Percentiles rank a stretch among this genome's conserved stretches.
phyloP scores from a whole-genome alignment of 306 rosid genomes.

The Boehmeria nivea region DNA sequence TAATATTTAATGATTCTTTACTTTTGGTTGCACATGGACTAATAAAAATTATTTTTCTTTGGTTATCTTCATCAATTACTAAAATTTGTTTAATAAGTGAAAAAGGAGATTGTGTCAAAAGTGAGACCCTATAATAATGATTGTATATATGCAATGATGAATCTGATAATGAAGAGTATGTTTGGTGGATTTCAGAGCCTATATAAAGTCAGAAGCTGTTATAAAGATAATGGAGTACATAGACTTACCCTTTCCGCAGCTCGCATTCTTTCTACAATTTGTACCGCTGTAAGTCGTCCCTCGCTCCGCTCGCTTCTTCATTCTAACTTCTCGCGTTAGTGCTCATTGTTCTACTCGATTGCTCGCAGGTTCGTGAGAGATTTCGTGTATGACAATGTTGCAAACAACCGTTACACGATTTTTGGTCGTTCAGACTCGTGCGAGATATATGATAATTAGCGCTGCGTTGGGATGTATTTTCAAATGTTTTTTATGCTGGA shows the following conservation, averaged over 20 bases:
- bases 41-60: no score
- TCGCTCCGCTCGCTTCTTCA: neutral
- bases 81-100: no score
- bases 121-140: no score
- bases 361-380: conserved; percentile 67
- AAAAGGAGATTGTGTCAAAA: no score
- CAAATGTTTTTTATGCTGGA: no score
- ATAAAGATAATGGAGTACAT: conserved; percentile 85
- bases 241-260: conserved; percentile 83
- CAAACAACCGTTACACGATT: conserved; percentile 74
- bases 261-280: conserved; percentile 53
- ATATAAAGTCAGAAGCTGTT: conserved; percentile 83
- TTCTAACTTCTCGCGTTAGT: neutral
- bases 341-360: no score
- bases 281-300: conserved; percentile 71
- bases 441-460: conserved; percentile 45
- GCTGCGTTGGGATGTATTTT: no score
- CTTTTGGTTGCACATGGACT: no score
- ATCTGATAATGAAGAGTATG: conserved; percentile 9
- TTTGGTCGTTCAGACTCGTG: conserved; percentile 90
- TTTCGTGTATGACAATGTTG: conserved; percentile 77
- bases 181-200: conserved; percentile 52
- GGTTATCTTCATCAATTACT: no score
- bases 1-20: no score
- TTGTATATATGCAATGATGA: no score